Evolutionary conservation across 2,329 filamentous ascomycete genomes (phyloP).

Genomic region (Coniochaeta ligniaria): DNA sequence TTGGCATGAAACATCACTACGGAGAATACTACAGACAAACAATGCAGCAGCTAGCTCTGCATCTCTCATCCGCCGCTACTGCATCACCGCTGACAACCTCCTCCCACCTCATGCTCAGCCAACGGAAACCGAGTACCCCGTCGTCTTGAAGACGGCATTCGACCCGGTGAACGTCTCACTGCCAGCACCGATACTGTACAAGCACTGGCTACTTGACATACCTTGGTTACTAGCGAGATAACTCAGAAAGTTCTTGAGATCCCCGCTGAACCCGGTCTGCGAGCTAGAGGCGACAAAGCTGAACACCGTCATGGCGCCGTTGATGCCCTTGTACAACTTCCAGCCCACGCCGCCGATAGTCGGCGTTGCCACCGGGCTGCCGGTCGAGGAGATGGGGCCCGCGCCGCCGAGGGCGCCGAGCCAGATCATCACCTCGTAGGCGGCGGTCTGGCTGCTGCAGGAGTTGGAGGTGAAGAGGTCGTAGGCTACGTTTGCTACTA

Average conservation of each 20-base stretch:
- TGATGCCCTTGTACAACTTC: slow-evolving; percentile 52
- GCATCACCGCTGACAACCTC: neutral
- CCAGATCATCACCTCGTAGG: slow-evolving; percentile 64
- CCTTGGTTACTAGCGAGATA: slow-evolving; percentile 40
- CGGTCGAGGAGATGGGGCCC: slow-evolving; percentile 47
- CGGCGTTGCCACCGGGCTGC: slow-evolving; percentile 44
- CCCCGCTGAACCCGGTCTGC: slow-evolving; percentile 45
- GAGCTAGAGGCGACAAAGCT: slow-evolving; percentile 38
- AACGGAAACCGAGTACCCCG: slow-evolving; percentile 10
- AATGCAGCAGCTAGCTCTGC: neutral
- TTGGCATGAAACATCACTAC: neutral
- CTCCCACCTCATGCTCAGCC: neutral
- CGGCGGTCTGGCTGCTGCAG: slow-evolving; percentile 23
- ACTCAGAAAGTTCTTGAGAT: slow-evolving; percentile 49
- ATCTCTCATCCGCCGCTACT: neutral
- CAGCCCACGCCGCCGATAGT: slow-evolving; percentile 44
- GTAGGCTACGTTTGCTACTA: slow-evolving; percentile 51
- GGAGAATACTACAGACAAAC: neutral
- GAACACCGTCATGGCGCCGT: slow-evolving; percentile 52
- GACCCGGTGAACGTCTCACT: slow-evolving; percentile 49
- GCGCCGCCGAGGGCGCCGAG: slow-evolving; percentile 50
- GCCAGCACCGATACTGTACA: slow-evolving; percentile 45
- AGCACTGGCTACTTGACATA: slow-evolving; percentile 39
- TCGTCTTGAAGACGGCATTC: slow-evolving; percentile 19
- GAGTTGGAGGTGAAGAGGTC: slow-evolving; percentile 51